phyloP scores from a whole-genome alignment of 495 filamentous ascomycete genomes.

The Neurospora sp. region DNA sequence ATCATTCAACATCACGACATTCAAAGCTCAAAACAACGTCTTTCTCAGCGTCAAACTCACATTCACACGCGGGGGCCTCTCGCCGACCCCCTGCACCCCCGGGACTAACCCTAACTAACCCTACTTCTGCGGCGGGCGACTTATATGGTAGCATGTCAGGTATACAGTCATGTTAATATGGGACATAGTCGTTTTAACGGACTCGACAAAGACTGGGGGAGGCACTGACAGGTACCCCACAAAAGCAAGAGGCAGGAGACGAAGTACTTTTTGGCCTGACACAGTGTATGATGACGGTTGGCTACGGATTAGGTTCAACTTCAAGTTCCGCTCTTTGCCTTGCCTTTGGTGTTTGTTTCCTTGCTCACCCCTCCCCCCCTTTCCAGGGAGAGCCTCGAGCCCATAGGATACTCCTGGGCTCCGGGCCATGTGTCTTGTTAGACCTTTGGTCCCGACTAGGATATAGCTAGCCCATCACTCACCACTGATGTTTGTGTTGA shows the following conservation, averaged over 20 bases:
- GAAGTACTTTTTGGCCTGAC: neutral
- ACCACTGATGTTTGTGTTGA: neutral
- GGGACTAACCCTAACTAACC: neutral
- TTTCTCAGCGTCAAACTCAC: neutral
- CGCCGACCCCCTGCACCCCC: neutral
- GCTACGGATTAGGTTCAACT: neutral
- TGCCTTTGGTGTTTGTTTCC: neutral
- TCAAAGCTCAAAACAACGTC: neutral
- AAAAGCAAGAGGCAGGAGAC: slow-evolving; percentile 1
- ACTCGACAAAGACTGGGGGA: slow-evolving; percentile 1
- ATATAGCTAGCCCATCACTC: neutral
- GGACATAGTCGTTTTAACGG: neutral
- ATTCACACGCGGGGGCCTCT: slow-evolving; percentile 1
- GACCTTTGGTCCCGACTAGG: neutral
- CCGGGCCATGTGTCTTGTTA: neutral
- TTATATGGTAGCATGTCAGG: neutral
- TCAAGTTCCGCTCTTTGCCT: neutral
- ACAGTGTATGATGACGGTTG: neutral
- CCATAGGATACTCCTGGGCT: neutral
- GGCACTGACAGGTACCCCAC: slow-evolving; percentile 20
- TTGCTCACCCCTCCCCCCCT: neutral
- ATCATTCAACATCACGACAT: neutral
- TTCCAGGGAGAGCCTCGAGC: neutral
- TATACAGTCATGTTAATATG: neutral
- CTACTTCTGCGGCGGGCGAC: neutral